A percentile compares a stretch with the other conserved stretches of the same genome.
These are phyloP conservation scores for Beauveria caledonica DNA, from an alignment of 2,329 filamentous ascomycete genomes.

Conservation along the genomic window DNA sequence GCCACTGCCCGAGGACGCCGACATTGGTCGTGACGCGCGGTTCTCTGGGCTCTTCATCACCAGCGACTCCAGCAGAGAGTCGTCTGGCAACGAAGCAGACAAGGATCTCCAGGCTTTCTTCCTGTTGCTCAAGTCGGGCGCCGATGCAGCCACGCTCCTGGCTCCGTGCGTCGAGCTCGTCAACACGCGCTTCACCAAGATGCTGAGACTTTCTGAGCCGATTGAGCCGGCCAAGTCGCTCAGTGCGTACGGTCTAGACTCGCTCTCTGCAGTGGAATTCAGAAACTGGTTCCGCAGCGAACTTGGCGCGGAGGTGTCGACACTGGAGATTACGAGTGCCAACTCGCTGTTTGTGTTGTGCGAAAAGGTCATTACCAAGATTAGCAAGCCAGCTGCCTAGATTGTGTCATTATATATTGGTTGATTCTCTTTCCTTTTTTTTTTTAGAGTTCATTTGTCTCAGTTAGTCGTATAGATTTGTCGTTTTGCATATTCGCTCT, in stretches of 20 bases:
- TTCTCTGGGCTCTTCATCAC: slow-evolving; percentile 16
- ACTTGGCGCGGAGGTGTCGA: slow-evolving; percentile 19
- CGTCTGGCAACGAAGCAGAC: slow-evolving; percentile 1
- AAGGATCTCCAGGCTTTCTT: slow-evolving; percentile 13
- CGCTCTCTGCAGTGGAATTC: slow-evolving; percentile 22
- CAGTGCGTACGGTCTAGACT: slow-evolving; percentile 22
- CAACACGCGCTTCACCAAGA: slow-evolving; percentile 17
- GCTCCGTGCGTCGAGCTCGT: slow-evolving; percentile 16
- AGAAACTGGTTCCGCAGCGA: slow-evolving; percentile 19
- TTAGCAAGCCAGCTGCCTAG: not conserved
- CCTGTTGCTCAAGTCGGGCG: slow-evolving; percentile 10
- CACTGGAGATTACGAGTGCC: slow-evolving; percentile 22
- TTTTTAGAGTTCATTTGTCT: too few relatives aligned
- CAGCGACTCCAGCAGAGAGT: not conserved
- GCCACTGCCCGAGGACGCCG: slow-evolving; percentile 19
- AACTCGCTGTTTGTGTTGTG: slow-evolving; percentile 18
- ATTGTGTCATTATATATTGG: too few relatives aligned
- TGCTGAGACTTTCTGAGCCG: slow-evolving; percentile 17
- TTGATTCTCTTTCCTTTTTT: too few relatives aligned
- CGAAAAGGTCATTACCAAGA: slow-evolving; percentile 19
- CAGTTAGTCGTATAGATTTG: too few relatives aligned
- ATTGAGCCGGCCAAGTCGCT: slow-evolving; percentile 20
- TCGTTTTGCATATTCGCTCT: too few relatives aligned
- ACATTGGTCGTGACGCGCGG: slow-evolving; percentile 18
- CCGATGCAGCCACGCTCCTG: slow-evolving; percentile 11